Evolutionary conservation across 768 basidiomycete genomes (phyloP).

Genomic region (Vararia minispora): DNA sequence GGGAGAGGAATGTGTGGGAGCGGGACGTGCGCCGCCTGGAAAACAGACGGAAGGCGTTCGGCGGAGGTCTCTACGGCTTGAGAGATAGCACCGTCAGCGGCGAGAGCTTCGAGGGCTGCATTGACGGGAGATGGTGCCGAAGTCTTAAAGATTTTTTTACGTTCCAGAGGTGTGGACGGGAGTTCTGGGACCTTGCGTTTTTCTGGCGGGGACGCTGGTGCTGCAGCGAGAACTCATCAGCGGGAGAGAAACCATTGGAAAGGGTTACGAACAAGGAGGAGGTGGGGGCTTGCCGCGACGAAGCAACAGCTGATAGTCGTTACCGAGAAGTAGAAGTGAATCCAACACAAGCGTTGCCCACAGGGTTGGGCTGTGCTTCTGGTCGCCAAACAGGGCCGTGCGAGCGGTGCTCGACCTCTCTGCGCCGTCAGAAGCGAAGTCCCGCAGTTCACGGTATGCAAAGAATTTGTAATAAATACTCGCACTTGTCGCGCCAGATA

Average conservation of each 20-base stretch:
- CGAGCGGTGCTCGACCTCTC: constrained; percentile 32
- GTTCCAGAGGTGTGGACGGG: constrained; percentile 25
- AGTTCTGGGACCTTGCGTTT: constrained; percentile 28
- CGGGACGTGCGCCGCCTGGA: too few species aligned
- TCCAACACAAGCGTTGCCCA: constrained; percentile 55
- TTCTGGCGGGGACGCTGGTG: constrained; percentile 18
- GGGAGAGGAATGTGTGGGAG: too few species aligned
- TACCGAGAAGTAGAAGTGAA: constrained; percentile 47
- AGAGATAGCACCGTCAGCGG: constrained; percentile 37
- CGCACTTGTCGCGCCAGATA: constrained; percentile 52
- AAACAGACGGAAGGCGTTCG: constrained; percentile 38
- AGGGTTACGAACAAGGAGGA: constrained; percentile 7
- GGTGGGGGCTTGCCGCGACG: constrained; percentile 39
- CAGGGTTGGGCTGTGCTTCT: constrained; percentile 49
- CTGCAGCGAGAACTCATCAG: constrained; percentile 16
- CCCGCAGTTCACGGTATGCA: constrained; percentile 53
- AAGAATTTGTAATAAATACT: constrained; percentile 45
- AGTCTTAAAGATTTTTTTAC: constrained; percentile 35
- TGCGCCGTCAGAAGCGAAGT: constrained; percentile 34
- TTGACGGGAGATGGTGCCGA: constrained; percentile 36
- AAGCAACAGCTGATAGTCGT: constrained; percentile 58
- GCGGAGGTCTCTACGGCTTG: constrained; percentile 33
- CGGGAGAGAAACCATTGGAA: constrained; percentile 3
- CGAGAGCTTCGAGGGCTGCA: constrained; percentile 43
- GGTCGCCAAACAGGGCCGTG: constrained; percentile 53